These are phyloP conservation scores for Knufia petricola DNA, from an alignment of 2,329 filamentous ascomycete genomes.

Conservation along the genomic window DNA sequence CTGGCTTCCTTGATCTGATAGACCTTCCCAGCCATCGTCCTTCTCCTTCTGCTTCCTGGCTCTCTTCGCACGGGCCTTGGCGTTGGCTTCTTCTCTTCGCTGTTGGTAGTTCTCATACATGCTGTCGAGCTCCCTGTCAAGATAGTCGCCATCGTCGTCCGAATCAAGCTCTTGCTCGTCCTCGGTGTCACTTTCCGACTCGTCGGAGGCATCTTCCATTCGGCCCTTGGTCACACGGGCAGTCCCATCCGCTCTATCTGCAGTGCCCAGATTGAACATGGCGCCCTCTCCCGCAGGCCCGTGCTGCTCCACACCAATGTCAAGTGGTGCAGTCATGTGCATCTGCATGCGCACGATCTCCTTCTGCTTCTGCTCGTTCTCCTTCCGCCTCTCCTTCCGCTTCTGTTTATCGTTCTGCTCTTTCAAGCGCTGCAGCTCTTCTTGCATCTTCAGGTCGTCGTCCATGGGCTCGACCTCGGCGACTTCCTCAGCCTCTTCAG, in stretches of 20 bases:
- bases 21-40: slow-evolving; percentile 76
- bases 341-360: slow-evolving; percentile 95
- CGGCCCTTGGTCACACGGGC: slow-evolving; percentile 64
- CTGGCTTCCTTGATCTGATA: slow-evolving; percentile 60
- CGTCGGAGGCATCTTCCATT: slow-evolving; percentile 55
- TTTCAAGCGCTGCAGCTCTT: slow-evolving; percentile 72
- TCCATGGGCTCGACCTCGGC: slow-evolving; percentile 84
- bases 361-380: slow-evolving; percentile 89
- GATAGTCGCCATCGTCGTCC: slow-evolving; percentile 69
- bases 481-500: slow-evolving; percentile 68
- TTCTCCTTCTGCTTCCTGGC: slow-evolving; percentile 71
- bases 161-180: slow-evolving; percentile 57
- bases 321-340: slow-evolving; percentile 91
- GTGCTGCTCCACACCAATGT: slow-evolving; percentile 84
- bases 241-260: slow-evolving; percentile 65
- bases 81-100: slow-evolving; percentile 65
- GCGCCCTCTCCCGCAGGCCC: slow-evolving; percentile 69
- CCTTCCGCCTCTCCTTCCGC: slow-evolving; percentile 72
- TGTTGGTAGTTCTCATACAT: slow-evolving; percentile 84
- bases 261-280: slow-evolving; percentile 75
- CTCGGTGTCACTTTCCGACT: slow-evolving; percentile 53
- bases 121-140: slow-evolving; percentile 76
- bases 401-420: slow-evolving; percentile 67
- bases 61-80: slow-evolving; percentile 85
- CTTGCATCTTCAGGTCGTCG: slow-evolving; percentile 81